Percentiles rank a stretch among this genome's conserved stretches.
phyloP scores from a whole-genome alignment of 371 early-diverging fungal genomes.

The Mortierella sp. region DNA sequence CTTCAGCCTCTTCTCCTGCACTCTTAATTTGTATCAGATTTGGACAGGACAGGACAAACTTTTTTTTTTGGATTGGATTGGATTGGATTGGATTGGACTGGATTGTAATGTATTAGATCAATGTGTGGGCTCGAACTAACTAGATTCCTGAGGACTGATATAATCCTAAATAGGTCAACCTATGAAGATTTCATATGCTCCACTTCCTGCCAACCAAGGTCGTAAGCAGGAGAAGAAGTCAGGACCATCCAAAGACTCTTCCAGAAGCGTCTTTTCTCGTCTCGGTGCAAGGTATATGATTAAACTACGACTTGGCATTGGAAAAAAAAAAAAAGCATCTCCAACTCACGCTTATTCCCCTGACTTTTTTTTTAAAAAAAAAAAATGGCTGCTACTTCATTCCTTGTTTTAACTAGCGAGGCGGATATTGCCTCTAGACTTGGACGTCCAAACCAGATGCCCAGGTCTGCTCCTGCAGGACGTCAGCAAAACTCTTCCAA shows the following conservation, averaged over 20 bases:
- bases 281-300: slow-evolving; percentile 44
- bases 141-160: background rate
- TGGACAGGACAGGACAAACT: background rate
- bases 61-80: background rate
- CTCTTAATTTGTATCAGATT: background rate
- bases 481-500: slow-evolving; percentile 6
- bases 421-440: slow-evolving; percentile 45
- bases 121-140: too few relatives aligned
- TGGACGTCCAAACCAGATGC: slow-evolving; percentile 34
- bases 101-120: too few relatives aligned
- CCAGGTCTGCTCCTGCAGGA: slow-evolving; percentile 6
- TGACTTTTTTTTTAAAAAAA: background rate
- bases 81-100: too few relatives aligned
- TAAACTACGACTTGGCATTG: too few relatives aligned
- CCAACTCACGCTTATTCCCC: background rate
- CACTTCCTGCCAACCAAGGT: slow-evolving; percentile 24
- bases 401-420: slow-evolving; percentile 17
- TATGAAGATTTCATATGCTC: slow-evolving; percentile 48
- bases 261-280: slow-evolving; percentile 47
- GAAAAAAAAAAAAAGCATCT: background rate
- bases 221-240: slow-evolving; percentile 19
- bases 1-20: background rate
- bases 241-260: slow-evolving; percentile 8
- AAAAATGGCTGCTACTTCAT: slow-evolving; percentile 2
- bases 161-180: slow-evolving; percentile 25